Evolutionary conservation across 345 rosid species (phyloP).

Genomic region (Salix viminalis): DNA sequence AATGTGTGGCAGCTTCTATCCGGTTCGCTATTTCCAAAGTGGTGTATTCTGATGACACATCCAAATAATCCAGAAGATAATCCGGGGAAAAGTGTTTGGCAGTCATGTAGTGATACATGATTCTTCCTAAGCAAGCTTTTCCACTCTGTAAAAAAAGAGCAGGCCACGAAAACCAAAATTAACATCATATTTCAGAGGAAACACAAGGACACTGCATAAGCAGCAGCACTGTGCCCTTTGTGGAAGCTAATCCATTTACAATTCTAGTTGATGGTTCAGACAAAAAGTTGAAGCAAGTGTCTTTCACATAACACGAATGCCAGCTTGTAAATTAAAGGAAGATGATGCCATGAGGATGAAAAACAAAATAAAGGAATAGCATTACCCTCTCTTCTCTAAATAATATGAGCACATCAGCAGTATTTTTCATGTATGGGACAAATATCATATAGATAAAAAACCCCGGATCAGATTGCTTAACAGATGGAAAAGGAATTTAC

Average conservation of each 20-base stretch:
- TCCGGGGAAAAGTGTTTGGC: constrained; percentile 33
- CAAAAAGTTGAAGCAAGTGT: neutral
- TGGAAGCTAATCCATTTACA: neutral
- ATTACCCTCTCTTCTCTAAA: neutral
- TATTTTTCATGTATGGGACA: neutral
- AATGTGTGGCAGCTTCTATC: constrained; percentile 21
- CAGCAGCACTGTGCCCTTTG: neutral
- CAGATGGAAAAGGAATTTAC: neutral
- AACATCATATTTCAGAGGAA: neutral
- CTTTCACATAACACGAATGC: neutral
- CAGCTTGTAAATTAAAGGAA: neutral
- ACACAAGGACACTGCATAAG: neutral
- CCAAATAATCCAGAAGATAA: constrained; percentile 30
- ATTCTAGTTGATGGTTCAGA: neutral
- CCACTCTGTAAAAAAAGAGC: constrained; percentile 27
- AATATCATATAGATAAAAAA: neutral
- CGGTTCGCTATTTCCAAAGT: constrained; percentile 21
- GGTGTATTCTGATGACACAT: constrained; percentile 17
- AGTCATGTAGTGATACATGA: constrained; percentile 28
- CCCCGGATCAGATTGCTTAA: neutral
- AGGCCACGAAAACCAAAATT: neutral
- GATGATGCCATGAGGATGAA: neutral
- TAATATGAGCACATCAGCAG: neutral
- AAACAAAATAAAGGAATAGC: neutral
- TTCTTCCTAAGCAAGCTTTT: constrained; percentile 35